Percentiles rank a stretch among this genome's conserved stretches.
Evolutionary conservation across 148 eudicot genomes (phyloP).

Genomic region (Vaccinium macrocarpon): DNA sequence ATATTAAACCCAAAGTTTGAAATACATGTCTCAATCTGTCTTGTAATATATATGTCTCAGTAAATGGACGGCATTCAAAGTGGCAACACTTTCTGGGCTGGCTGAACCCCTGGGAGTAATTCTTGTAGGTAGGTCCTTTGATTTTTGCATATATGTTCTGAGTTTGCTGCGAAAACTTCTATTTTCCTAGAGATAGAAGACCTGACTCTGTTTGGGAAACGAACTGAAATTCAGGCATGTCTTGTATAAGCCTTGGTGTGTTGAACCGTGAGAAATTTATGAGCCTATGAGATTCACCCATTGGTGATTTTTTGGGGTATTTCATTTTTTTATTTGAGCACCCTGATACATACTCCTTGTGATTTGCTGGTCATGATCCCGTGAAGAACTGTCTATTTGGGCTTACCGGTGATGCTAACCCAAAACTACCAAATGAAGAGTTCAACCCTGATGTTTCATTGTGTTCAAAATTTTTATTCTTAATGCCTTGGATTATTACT

Average conservation of each 20-base stretch:
- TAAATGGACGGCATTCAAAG: constrained; percentile 98
- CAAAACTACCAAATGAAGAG: background rate
- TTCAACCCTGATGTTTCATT: background rate
- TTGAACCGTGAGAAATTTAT: background rate
- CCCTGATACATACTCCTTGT: background rate
- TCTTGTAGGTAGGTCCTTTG: constrained; percentile 61
- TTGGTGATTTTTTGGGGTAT: background rate
- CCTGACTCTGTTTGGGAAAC: background rate
- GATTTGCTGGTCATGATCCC: background rate
- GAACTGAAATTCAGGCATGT: background rate
- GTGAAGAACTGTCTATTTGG: background rate
- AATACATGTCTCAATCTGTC: constrained; percentile 9
- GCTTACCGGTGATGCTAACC: background rate
- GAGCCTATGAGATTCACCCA: background rate
- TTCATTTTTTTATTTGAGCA: background rate
- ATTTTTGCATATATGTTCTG: background rate
- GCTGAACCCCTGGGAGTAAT: constrained; percentile 98
- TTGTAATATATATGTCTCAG: constrained; percentile 40
- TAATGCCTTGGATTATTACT: background rate
- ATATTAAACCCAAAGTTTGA: background rate
- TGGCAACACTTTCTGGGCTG: constrained; percentile 92
- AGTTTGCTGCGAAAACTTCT: background rate
- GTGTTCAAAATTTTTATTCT: background rate
- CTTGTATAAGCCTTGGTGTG: background rate
- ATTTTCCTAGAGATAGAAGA: background rate